phyloP scores from a whole-genome alignment of 441 rosid genomes.

The Erodium trifolium region DNA sequence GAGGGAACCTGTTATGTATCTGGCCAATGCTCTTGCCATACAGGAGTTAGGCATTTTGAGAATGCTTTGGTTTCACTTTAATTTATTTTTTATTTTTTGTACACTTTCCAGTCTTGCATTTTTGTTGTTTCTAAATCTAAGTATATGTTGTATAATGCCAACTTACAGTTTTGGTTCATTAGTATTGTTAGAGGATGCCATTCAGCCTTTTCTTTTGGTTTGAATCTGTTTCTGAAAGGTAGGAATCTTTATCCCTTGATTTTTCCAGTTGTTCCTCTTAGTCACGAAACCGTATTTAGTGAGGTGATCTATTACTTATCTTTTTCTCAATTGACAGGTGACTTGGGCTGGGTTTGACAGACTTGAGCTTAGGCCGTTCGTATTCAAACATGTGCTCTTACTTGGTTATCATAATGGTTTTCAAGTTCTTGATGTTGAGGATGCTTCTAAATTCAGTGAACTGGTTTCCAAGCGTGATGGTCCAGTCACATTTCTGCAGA shows the following conservation, averaged over 20 bases:
- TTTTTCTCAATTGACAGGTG: conserved; percentile 48
- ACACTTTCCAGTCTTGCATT: background rate
- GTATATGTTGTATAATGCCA: background rate
- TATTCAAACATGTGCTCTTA: conserved; percentile 59
- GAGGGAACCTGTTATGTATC: background rate
- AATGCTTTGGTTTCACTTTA: background rate
- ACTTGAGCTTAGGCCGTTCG: conserved; percentile 50
- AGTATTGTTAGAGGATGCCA: background rate
- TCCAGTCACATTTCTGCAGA: conserved; percentile 78
- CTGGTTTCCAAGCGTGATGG: conserved; percentile 76
- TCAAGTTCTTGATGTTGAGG: conserved; percentile 86
- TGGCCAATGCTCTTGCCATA: background rate
- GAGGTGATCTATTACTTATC: conserved; percentile 15
- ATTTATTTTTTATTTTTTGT: background rate
- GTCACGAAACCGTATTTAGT: background rate
- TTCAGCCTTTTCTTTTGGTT: no score
- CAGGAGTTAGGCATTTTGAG: background rate
- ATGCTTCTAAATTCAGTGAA: conserved; percentile 62
- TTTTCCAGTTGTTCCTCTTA: conserved; percentile 10
- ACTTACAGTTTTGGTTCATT: background rate
- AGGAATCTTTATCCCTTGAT: conserved; percentile 8
- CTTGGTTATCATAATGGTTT: conserved; percentile 91
- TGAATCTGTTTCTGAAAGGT: background rate
- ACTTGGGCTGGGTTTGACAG: conserved; percentile 89
- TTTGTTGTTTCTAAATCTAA: background rate